Conservation (phyloP, 306 rosid species). For the Prosopis cineraria region DNA sequence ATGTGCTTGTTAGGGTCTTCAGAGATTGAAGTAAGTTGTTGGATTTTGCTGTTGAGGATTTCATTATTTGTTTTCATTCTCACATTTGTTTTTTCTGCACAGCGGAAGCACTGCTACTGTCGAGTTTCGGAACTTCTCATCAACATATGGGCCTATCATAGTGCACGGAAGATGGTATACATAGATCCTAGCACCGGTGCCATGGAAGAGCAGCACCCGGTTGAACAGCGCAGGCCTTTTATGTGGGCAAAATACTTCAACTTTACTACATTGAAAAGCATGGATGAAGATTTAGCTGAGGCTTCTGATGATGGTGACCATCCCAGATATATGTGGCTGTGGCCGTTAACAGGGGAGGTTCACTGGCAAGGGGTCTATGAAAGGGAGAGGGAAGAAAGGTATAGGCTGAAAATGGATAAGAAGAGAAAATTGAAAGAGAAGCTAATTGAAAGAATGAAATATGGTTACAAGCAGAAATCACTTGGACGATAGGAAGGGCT, state of each 20-base stretch:
- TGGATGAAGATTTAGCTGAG: slow-evolving; percentile 97
- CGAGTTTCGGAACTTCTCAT: slow-evolving; percentile 84
- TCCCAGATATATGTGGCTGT: slow-evolving; percentile 73
- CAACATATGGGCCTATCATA: slow-evolving; percentile 97
- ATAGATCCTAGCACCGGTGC: slow-evolving; percentile 74
- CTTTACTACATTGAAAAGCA: slow-evolving; percentile 68
- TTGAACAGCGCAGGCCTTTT: slow-evolving; percentile 69
- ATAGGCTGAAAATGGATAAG: slow-evolving; percentile 94
- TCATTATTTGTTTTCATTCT: slow-evolving; percentile 27
- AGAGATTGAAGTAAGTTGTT: slow-evolving; percentile 66
- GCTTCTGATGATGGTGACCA: slow-evolving; percentile 88
- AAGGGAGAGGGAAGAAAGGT: slow-evolving; percentile 91
- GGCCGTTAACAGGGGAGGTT: slow-evolving; percentile 95
- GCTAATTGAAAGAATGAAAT: slow-evolving; percentile 66
- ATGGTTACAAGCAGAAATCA: slow-evolving; percentile 85
- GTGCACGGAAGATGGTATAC: slow-evolving; percentile 86
- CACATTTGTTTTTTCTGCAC: slow-evolving; percentile 31
- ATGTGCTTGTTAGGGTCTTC: slow-evolving; percentile 77
- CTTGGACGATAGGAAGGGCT: slow-evolving; percentile 69
- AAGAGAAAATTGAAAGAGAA: slow-evolving; percentile 84
- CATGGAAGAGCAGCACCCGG: slow-evolving; percentile 80
- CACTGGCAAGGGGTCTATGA: slow-evolving; percentile 96
- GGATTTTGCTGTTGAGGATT: slow-evolving; percentile 26
- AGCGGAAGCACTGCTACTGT: slow-evolving; percentile 88
- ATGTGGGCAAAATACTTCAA: slow-evolving; percentile 89